Percentiles rank a stretch among this genome's conserved stretches.
phyloP scores from a whole-genome alignment of 2,329 filamentous ascomycete genomes.

The Cercospora sojina region DNA sequence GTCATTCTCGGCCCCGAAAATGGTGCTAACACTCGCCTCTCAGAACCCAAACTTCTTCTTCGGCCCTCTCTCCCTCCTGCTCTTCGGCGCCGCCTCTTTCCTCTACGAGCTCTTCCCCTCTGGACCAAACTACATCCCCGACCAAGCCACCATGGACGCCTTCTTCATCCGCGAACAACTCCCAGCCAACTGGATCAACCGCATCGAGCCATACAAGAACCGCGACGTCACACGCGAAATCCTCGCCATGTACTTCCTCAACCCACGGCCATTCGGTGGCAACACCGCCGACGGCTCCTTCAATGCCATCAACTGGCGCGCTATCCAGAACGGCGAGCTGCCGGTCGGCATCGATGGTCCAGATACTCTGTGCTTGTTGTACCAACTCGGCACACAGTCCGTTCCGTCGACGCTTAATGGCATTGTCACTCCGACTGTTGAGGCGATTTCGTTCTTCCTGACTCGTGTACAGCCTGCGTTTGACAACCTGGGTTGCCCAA shows the following conservation, averaged over 20 bases:
- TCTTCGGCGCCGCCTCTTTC: conserved; percentile 47
- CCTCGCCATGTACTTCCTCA: conserved; percentile 41
- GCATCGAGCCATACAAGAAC: conserved; percentile 39
- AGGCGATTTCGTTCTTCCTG: conserved; percentile 37
- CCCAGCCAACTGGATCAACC: conserved; percentile 43
- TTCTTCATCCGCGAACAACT: conserved; percentile 49
- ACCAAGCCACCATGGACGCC: conserved; percentile 39
- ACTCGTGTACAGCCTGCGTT: conserved; percentile 36
- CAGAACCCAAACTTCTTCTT: conserved; percentile 47
- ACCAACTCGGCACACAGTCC: conserved; percentile 43
- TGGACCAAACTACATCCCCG: conserved; percentile 37
- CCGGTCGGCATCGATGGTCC: conserved; percentile 29
- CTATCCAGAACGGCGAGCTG: conserved; percentile 44
- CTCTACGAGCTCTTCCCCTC: conserved; percentile 45
- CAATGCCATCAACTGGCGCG: conserved; percentile 38
- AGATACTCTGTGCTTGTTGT: conserved; percentile 45
- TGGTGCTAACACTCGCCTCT: not conserved
- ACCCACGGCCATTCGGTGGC: conserved; percentile 38
- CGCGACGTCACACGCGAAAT: conserved; percentile 42
- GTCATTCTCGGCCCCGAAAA: not conserved
- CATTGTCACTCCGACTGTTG: conserved; percentile 41
- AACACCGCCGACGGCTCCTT: conserved; percentile 18
- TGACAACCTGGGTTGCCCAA: conserved; percentile 41
- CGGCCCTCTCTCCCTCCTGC: conserved; percentile 42
- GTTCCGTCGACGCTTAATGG: conserved; percentile 43